These are phyloP conservation scores for Malus sieversii DNA, from an alignment of 306 rosid genomes.

Conservation along the genomic window DNA sequence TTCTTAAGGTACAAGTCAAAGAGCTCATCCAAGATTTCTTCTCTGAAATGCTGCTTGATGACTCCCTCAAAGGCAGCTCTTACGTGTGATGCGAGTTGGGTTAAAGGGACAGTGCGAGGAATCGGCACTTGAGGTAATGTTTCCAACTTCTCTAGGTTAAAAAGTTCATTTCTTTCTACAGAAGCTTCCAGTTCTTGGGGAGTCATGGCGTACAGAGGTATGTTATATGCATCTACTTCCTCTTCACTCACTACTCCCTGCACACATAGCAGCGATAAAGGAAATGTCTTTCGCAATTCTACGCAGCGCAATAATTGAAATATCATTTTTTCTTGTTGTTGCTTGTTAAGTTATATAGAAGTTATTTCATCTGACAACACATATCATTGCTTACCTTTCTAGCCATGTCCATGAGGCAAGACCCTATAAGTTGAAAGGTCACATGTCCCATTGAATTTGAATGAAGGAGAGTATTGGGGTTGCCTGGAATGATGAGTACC, in stretches of 20 bases:
- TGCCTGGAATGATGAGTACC: slow-evolving; percentile 10
- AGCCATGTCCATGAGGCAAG: slow-evolving; percentile 29
- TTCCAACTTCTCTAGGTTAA: background rate
- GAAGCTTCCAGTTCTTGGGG: background rate
- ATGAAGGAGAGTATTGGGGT: background rate
- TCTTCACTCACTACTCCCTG: background rate
- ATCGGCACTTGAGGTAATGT: background rate
- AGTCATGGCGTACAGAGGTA: background rate
- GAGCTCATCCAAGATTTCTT: background rate
- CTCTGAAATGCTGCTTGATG: background rate
- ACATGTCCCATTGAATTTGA: background rate
- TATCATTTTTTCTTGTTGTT: too few species aligned
- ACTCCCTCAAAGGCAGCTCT: background rate
- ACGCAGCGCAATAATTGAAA: too few species aligned
- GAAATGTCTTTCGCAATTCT: background rate
- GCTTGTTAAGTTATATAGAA: too few species aligned
- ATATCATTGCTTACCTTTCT: slow-evolving; percentile 15
- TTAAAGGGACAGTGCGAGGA: background rate
- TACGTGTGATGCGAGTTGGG: background rate
- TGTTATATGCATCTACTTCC: background rate
- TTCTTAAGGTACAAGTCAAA: background rate
- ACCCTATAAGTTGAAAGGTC: slow-evolving; percentile 1
- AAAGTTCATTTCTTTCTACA: slow-evolving; percentile 10
- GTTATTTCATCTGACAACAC: too few species aligned
- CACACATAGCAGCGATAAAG: background rate